These are phyloP conservation scores for Aspergillus alliaceus DNA, from an alignment of 2,329 filamentous ascomycete species.

Conservation along the genomic window DNA sequence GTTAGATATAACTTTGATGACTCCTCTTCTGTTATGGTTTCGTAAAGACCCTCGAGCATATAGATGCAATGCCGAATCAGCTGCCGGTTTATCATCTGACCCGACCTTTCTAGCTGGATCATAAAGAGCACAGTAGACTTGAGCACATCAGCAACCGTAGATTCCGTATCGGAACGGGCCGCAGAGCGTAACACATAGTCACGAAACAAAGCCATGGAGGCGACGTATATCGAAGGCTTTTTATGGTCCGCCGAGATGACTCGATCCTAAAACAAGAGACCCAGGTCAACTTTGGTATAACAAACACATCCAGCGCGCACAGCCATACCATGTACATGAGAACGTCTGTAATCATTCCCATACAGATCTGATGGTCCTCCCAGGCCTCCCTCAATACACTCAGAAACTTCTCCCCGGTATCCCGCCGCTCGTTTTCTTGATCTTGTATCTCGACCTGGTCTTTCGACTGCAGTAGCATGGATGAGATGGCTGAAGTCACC, in stretches of 20 bases:
- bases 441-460: slow-evolving; percentile 49
- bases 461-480: slow-evolving; percentile 62
- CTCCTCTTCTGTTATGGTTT: slow-evolving; percentile 75
- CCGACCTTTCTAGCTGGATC: slow-evolving; percentile 87
- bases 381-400: slow-evolving; percentile 73
- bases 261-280: slow-evolving; percentile 64
- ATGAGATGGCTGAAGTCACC: slow-evolving; percentile 70
- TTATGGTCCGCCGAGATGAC: slow-evolving; percentile 73
- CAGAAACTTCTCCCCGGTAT: slow-evolving; percentile 80
- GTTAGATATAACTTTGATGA: slow-evolving; percentile 79
- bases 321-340: slow-evolving; percentile 84
- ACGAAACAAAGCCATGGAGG: slow-evolving; percentile 83
- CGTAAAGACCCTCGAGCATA: slow-evolving; percentile 88
- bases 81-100: slow-evolving; percentile 81
- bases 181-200: slow-evolving; percentile 74
- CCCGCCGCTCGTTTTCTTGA: slow-evolving; percentile 72
- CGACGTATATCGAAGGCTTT: slow-evolving; percentile 75
- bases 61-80: slow-evolving; percentile 79
- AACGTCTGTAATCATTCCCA: slow-evolving; percentile 96
- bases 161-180: slow-evolving; percentile 42
- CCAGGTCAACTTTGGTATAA: slow-evolving; percentile 1
- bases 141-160: slow-evolving; percentile 69
- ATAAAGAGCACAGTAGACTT: slow-evolving; percentile 84
- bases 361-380: slow-evolving; percentile 86
- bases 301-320: not conserved